Conservation (phyloP, 139 green algal genomes). For the Chlorella sp. region DNA sequence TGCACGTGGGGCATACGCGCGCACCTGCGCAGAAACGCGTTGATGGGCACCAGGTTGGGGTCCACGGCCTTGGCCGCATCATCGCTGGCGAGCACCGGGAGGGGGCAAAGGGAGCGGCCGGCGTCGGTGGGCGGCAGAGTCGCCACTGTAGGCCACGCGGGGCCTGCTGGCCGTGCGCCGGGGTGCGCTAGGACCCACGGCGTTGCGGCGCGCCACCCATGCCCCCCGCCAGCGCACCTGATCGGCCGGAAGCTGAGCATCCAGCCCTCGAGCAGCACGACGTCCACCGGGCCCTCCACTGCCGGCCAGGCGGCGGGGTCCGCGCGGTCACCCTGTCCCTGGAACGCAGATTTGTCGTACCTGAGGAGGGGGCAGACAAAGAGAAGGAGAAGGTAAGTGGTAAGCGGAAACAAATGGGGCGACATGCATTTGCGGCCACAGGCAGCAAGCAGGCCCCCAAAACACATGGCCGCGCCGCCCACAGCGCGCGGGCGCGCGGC, state of each 20-base stretch:
- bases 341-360: slow-evolving; percentile 91
- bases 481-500: background rate
- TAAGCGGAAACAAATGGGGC: background rate
- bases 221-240: too few species aligned
- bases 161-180: too few species aligned
- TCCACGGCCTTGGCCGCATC: slow-evolving; percentile 50
- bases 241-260: slow-evolving; percentile 96
- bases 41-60: slow-evolving; percentile 68
- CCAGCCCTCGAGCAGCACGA: slow-evolving; percentile 99
- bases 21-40: slow-evolving; percentile 56
- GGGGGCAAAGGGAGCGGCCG: too few species aligned
- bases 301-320: slow-evolving; percentile 56
- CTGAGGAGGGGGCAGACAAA: slow-evolving; percentile 37
- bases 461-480: background rate
- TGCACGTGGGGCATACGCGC: too few species aligned
- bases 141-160: too few species aligned
- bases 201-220: too few species aligned
- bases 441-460: background rate
- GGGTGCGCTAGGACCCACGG: too few species aligned
- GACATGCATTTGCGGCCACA: background rate
- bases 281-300: slow-evolving; percentile 74
- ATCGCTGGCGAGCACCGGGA: slow-evolving; percentile 46
- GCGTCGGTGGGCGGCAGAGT: too few species aligned
- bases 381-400: background rate
- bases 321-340: slow-evolving; percentile 83